Conservation (phyloP, 1,284 basidiomycete genomes). For the Gymnopus androsaceus region DNA sequence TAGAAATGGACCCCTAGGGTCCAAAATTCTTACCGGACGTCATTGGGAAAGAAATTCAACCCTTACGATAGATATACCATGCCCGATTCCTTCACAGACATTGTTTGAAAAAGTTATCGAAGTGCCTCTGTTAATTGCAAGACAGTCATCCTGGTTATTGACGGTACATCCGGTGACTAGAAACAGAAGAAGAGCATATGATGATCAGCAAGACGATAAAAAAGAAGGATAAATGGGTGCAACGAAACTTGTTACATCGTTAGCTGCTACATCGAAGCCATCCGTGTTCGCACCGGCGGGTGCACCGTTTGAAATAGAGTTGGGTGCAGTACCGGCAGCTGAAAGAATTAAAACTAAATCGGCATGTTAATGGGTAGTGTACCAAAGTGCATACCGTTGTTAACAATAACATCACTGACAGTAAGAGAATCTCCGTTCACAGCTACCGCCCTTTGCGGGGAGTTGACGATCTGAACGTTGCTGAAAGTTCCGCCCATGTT, state of each 20-base stretch:
- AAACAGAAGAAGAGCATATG: too few relatives aligned
- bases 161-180: conserved; percentile 1
- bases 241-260: conserved; percentile 7
- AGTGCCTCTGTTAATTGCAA: conserved; percentile 59
- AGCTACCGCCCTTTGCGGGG: conserved; percentile 4
- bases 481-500: conserved; percentile 11
- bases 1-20: conserved; percentile 51
- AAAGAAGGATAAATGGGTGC: too few relatives aligned
- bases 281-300: conserved; percentile 13
- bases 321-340: conserved; percentile 11
- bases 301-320: conserved; percentile 3
- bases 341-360: background rate
- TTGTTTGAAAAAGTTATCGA: conserved; percentile 58
- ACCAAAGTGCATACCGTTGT: conserved; percentile 2
- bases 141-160: conserved; percentile 54
- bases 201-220: too few relatives aligned
- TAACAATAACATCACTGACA: conserved; percentile 9
- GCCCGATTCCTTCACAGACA: conserved; percentile 56
- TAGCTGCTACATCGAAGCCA: conserved; percentile 12
- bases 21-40: background rate
- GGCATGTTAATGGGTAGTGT: background rate
- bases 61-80: conserved; percentile 59
- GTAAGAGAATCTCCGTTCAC: conserved; percentile 2
- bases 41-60: background rate
- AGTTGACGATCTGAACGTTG: conserved; percentile 10